Evolutionary conservation across 768 basidiomycete species (phyloP).

Genomic region (Mycena leptocephala): DNA sequence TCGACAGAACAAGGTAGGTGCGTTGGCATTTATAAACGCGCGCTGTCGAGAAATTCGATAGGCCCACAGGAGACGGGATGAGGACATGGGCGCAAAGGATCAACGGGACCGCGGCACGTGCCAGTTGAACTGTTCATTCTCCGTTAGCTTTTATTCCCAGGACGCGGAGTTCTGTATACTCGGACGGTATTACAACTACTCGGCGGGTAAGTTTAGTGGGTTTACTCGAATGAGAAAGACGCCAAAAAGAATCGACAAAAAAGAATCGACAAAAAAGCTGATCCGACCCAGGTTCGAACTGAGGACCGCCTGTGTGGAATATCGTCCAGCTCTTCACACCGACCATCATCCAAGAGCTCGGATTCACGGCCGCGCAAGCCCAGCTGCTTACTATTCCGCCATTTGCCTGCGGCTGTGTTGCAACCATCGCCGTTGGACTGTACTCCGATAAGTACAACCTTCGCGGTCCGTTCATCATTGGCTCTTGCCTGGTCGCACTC

Average conservation of each 20-base stretch:
- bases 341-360: slow-evolving; percentile 64
- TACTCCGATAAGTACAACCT: slow-evolving; percentile 58
- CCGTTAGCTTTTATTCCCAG: not conserved
- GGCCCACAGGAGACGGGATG: not conserved
- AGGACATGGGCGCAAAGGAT: not conserved
- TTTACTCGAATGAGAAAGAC: too few relatives aligned
- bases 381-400: slow-evolving; percentile 69
- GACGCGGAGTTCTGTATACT: too few relatives aligned
- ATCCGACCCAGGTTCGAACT: too few relatives aligned
- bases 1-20: not conserved
- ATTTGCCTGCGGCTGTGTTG: slow-evolving; percentile 63
- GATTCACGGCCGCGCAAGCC: slow-evolving; percentile 66
- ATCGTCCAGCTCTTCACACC: slow-evolving; percentile 60
- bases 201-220: too few relatives aligned
- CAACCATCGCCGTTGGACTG: slow-evolving; percentile 59
- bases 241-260: too few relatives aligned
- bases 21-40: not conserved
- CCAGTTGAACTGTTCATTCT: not conserved
- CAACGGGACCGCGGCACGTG: not conserved
- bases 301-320: too few relatives aligned
- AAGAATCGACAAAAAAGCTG: too few relatives aligned
- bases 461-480: slow-evolving; percentile 68
- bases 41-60: not conserved
- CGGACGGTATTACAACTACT: too few relatives aligned
- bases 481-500: slow-evolving; percentile 58